Base-by-base conservation (phyloP, 352 stramenopile species). In the Lagenidium giganteum region DNA sequence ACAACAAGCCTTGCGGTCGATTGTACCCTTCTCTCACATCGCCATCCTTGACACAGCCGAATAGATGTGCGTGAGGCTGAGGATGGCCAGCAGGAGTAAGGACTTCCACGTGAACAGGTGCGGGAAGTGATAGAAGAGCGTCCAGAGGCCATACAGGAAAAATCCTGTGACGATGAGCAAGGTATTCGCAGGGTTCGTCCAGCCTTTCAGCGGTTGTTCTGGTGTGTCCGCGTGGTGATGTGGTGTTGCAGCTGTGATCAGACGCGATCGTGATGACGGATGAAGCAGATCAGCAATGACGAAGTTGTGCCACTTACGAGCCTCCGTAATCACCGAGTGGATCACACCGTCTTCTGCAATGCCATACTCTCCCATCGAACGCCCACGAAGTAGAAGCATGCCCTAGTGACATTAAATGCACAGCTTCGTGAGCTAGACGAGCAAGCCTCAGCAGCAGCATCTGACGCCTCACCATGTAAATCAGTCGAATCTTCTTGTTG, bases 101-200 rank as follows among this genome's bases (percentile, higher is more conserved):
- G 73, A 67, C 46, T 83, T 88, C 78, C 75, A 88, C 23, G 75
- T 74, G 37, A 87, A 88, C 4, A 86, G 60, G 36, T 91, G 68
- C 23, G 78, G 78, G 45, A 80, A 84, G 55, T 91, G 70, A 50
- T 87, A 88, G 29, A 88, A 64, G n/a, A 86, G 48, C 40, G 75
- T 86, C 78, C 78, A 91, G 13, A 91, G 37, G 3, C 75, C 69
- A 35, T 87, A 91, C 26, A 91, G 58, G 17, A 78, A 63, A 12
- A 84, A 35, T 12, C 78, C 75, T 20, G 75, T 91, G 24, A 81
- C 47, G 25, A 80, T 25, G 16, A 91, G 50, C 35, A 91, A 51
- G n/a, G 63, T 61, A 39, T 77, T 86, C 7, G 64, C 58, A 0
- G 78, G 67, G 37, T 83, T 77, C 18, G 79, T 44, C 2, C 70